phyloP scores from a whole-genome alignment of 805 yeast species.

The Maudiozyma bulderi region DNA sequence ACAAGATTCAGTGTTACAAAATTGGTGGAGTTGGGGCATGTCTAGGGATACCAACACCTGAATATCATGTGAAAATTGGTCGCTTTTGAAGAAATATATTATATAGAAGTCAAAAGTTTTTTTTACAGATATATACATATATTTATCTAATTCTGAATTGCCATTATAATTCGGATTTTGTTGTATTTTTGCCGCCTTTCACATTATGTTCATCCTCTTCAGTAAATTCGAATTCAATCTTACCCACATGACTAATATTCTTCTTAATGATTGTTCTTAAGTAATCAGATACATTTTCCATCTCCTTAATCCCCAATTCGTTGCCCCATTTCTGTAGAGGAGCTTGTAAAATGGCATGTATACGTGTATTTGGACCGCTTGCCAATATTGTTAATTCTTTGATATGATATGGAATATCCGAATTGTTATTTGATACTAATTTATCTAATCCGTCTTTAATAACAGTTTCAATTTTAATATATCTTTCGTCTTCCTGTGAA shows the following conservation, averaged over 20 bases:
- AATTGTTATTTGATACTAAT: conserved; percentile 34
- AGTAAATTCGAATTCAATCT: conserved; percentile 34
- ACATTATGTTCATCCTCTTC: conserved; percentile 10
- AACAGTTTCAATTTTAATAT: conserved; percentile 33
- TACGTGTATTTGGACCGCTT: conserved; percentile 48
- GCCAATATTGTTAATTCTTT: conserved; percentile 39
- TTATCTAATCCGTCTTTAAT: conserved; percentile 29
- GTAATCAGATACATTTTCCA: conserved; percentile 34
- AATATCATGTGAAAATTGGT: too few relatives aligned
- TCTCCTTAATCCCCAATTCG: conserved; percentile 32
- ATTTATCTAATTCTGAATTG: not conserved
- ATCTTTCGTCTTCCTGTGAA: conserved; percentile 41
- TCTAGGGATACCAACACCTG: too few relatives aligned
- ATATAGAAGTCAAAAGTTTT: too few relatives aligned
- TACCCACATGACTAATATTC: conserved; percentile 36
- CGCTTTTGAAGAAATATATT: too few relatives aligned
- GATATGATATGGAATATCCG: conserved; percentile 31
- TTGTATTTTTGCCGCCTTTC: not conserved
- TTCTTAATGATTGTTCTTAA: conserved; percentile 28
- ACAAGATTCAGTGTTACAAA: too few relatives aligned
- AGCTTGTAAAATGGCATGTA: conserved; percentile 28
- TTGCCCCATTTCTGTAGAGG: conserved; percentile 41
- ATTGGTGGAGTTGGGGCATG: too few relatives aligned
- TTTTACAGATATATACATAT: not conserved
- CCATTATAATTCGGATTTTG: not conserved